A percentile compares a stretch with the other conserved stretches of the same genome.
Conservation (phyloP, 495 filamentous ascomycete species). For the Xylaria palmicola region DNA sequence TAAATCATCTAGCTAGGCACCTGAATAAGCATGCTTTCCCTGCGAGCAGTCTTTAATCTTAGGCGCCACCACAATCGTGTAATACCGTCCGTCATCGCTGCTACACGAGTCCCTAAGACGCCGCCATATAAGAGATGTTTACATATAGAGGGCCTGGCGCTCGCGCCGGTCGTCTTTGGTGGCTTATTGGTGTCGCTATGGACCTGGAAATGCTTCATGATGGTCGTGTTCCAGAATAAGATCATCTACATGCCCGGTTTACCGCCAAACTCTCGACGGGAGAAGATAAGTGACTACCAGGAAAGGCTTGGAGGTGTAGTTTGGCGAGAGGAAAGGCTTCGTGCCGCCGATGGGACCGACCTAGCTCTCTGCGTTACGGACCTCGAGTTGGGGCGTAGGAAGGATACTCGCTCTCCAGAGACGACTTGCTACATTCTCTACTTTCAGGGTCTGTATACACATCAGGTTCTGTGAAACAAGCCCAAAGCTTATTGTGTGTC, state of each 20-base stretch:
- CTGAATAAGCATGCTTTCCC: not conserved
- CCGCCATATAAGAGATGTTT: conserved; percentile 25
- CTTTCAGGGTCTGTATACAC: conserved; percentile 53
- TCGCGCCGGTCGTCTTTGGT: conserved; percentile 65
- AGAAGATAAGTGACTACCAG: conserved; percentile 62
- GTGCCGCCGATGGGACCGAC: conserved; percentile 58
- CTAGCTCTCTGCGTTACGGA: conserved; percentile 31
- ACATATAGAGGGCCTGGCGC: conserved; percentile 54
- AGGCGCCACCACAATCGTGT: not conserved
- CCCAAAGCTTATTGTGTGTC: conserved; percentile 29
- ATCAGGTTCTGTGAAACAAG: conserved; percentile 16
- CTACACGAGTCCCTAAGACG: not conserved
- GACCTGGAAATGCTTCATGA: conserved; percentile 79
- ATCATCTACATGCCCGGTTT: conserved; percentile 80
- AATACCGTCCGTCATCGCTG: not conserved
- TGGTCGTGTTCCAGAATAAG: conserved; percentile 78
- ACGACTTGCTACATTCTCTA: conserved; percentile 52
- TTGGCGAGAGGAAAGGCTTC: conserved; percentile 61
- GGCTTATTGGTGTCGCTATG: conserved; percentile 67
- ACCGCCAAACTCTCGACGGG: conserved; percentile 58
- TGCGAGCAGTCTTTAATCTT: not conserved
- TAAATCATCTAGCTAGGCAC: no score
- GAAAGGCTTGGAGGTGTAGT: conserved; percentile 54
- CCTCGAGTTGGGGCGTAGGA: conserved; percentile 21
- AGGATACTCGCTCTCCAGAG: conserved; percentile 11